A percentile compares a stretch with the other conserved stretches of the same genome.
phyloP scores from a whole-genome alignment of 495 filamentous ascomycete genomes.

The Arthonia radiata region DNA sequence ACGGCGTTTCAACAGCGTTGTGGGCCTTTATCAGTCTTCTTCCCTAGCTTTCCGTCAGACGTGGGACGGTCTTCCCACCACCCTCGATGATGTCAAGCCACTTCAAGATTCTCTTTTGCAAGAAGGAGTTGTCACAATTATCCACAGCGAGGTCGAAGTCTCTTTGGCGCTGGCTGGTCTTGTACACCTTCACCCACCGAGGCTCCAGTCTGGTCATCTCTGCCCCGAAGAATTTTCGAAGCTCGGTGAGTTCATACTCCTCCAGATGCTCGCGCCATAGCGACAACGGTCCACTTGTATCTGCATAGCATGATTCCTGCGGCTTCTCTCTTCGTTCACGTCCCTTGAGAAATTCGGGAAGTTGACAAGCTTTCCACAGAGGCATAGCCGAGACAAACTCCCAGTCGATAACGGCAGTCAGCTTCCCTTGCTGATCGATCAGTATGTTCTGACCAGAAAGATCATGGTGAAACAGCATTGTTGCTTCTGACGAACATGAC shows the following conservation, averaged over 20 bases:
- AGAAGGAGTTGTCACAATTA: too few species aligned
- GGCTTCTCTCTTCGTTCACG: conserved; percentile 9
- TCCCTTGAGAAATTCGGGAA: conserved; percentile 19
- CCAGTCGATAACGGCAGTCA: conserved; percentile 29
- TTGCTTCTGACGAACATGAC: conserved; percentile 9
- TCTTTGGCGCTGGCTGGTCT: too few species aligned
- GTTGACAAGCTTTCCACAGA: too few species aligned
- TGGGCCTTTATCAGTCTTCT: too few species aligned
- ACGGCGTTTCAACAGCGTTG: too few species aligned
- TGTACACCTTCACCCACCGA: conserved; percentile 7
- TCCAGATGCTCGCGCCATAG: conserved; percentile 9
- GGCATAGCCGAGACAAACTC: conserved; percentile 24
- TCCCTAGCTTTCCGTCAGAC: too few species aligned
- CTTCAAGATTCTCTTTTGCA: too few species aligned
- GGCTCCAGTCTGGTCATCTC: conserved; percentile 11
- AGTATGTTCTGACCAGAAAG: conserved; percentile 25
- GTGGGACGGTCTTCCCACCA: too few species aligned
- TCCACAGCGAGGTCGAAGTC: too few species aligned
- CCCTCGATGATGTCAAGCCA: too few species aligned
- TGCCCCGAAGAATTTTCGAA: conserved; percentile 12
- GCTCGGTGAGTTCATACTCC: conserved; percentile 13
- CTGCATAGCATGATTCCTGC: conserved; percentile 10
- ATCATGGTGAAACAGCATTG: conserved; percentile 22
- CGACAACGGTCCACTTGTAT: conserved; percentile 8
- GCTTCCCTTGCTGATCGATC: conserved; percentile 16